These are phyloP conservation scores for Orbilia javanica DNA, from an alignment of 2,329 filamentous ascomycete species.

Conservation along the genomic window DNA sequence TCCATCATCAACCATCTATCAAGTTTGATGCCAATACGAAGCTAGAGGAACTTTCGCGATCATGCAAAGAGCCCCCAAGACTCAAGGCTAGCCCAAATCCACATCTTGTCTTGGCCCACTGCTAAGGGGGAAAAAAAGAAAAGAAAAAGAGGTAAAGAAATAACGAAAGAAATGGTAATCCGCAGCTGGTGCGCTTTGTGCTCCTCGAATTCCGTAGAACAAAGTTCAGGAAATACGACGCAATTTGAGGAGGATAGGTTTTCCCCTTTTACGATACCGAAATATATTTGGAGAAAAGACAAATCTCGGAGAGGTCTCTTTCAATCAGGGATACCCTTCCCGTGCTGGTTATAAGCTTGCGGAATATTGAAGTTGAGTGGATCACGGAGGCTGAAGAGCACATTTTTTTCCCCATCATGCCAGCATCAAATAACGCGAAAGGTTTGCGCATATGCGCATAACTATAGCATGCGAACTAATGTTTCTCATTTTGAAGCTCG, in stretches of 20 bases:
- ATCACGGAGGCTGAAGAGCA: constrained; percentile 8
- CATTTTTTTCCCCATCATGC: not conserved
- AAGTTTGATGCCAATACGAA: too few species aligned
- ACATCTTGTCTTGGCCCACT: too few species aligned
- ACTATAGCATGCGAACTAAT: constrained; percentile 5
- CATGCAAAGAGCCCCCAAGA: not conserved
- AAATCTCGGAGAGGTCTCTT: constrained; percentile 7
- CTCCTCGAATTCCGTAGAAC: not conserved
- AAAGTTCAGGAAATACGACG: constrained; percentile 14
- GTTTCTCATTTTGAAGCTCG: not conserved
- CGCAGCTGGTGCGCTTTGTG: not conserved
- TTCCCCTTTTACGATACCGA: not conserved
- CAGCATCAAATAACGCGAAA: constrained; percentile 8
- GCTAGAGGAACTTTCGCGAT: not conserved
- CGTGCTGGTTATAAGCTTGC: not conserved
- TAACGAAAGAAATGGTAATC: too few species aligned
- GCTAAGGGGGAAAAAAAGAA: too few species aligned
- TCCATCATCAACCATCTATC: not conserved
- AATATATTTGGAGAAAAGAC: not conserved
- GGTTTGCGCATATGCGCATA: not conserved
- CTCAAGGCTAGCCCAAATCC: not conserved
- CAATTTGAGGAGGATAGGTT: not conserved
- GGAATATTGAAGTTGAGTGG: constrained; percentile 12
- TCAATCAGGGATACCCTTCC: constrained; percentile 3
- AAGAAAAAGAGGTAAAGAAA: too few species aligned